Evolutionary conservation across 345 rosid species (phyloP).

Genomic region (Melaleuca quinquenervia): DNA sequence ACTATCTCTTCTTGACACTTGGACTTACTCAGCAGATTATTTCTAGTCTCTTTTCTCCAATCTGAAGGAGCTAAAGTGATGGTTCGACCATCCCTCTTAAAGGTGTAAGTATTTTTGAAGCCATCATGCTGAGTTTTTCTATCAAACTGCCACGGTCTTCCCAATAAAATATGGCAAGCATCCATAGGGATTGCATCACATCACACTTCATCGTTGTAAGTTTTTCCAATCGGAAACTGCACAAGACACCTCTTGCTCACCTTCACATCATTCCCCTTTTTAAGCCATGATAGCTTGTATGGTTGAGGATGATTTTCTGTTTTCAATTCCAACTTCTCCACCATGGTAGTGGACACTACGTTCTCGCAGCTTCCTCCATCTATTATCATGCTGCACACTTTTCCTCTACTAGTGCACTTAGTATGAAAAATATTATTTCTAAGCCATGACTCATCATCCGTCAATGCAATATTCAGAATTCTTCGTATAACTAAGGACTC

Average conservation of each 20-base stretch:
- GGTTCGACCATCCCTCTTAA: neutral
- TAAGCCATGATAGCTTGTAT: slow-evolving; percentile 4
- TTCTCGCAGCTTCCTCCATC: neutral
- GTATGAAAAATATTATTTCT: neutral
- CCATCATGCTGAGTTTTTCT: neutral
- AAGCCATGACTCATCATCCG: neutral
- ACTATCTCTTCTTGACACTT: neutral
- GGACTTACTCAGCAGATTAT: neutral
- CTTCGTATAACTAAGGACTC: neutral
- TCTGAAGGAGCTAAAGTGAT: neutral
- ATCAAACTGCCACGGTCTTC: neutral
- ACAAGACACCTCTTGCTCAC: neutral
- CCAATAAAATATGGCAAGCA: neutral
- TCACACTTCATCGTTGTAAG: neutral
- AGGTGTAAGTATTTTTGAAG: neutral
- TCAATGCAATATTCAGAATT: neutral
- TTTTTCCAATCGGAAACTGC: neutral
- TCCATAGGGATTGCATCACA: neutral
- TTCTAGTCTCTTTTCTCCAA: neutral
- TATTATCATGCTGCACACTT: neutral
- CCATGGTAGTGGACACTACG: neutral
- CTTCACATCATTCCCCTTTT: neutral
- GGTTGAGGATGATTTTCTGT: neutral
- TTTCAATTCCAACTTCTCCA: neutral
- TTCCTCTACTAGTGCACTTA: neutral